Percentiles rank a stretch among this genome's conserved stretches.
Conservation (phyloP, 2,329 filamentous ascomycete genomes). For the Ascosphaera aggregata region DNA sequence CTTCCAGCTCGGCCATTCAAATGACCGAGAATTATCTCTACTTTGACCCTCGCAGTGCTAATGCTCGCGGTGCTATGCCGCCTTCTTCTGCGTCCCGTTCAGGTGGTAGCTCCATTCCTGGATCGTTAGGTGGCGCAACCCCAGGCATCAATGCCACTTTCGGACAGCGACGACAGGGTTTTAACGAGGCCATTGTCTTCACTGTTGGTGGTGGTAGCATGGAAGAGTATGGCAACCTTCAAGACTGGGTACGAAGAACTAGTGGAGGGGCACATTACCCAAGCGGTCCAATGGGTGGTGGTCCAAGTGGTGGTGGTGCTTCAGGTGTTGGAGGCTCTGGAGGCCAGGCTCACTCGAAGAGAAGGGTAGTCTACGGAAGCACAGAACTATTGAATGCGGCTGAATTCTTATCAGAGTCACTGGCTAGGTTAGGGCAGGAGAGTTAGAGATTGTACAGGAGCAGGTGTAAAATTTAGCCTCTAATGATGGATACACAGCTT, state of each 20-base stretch:
- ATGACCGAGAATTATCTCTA: conserved; percentile 96
- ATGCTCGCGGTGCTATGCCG: conserved; percentile 78
- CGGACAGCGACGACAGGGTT: conserved; percentile 73
- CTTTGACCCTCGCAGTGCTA: conserved; percentile 85
- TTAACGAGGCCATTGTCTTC: conserved; percentile 80
- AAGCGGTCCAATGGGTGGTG: conserved; percentile 13
- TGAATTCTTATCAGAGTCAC: conserved; percentile 34
- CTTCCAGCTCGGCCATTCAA: conserved; percentile 74
- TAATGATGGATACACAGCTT: not conserved
- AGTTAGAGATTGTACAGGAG: conserved; percentile 12
- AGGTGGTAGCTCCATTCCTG: conserved; percentile 22
- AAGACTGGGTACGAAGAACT: conserved; percentile 80
- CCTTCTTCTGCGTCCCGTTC: conserved; percentile 37
- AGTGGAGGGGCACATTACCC: conserved; percentile 25
- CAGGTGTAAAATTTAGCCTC: not conserved
- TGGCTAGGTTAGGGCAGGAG: conserved; percentile 33
- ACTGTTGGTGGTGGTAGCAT: conserved; percentile 91
- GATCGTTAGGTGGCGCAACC: conserved; percentile 20
- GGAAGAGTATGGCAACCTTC: conserved; percentile 94
- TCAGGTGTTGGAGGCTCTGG: conserved; percentile 18
- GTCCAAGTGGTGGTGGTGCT: conserved; percentile 19
- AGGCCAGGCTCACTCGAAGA: conserved; percentile 27
- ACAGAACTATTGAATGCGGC: conserved; percentile 47
- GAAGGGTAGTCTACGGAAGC: conserved; percentile 81
- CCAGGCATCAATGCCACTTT: conserved; percentile 62